Evolutionary conservation across 1,284 basidiomycete genomes (phyloP), one percentile per base, ranked within the genome.

Genomic region (Ustilago hordei): DNA sequence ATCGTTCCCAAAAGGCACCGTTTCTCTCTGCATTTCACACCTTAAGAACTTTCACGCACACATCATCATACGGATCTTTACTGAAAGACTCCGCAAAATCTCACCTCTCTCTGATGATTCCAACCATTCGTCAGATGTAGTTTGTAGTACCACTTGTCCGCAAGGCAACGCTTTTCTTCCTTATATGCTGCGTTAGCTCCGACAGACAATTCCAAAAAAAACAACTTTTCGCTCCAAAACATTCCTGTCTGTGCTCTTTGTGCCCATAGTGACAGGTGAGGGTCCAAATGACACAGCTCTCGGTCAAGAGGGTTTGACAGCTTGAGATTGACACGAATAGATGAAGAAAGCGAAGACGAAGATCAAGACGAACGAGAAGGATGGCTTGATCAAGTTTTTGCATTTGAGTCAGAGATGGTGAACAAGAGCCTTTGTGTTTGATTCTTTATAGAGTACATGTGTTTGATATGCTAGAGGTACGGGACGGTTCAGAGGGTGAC

Each of bases 131-230:
- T 73, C 70, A 67, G 61, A 68, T 73, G 70, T 73, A 73, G 65
- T 62, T 73, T 64, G 70, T 71, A 71, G 62, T 67, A 73, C 61
- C 65, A 64, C 64, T 59, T 60, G 55, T 53, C 48, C 32, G 12
- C 12, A 31, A 31, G 36, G 48, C 39, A 12, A 32, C 19, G 12
- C 31, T 35, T 35, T 28, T 45, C 43, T 45, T 45, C 43, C n/a
- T 45, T 45, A 23, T 45, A 45, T 45, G 43, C 17, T 45, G 43
- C 43, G 43, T 45, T 45, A 45, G 43, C 43, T 50, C 13, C 48
- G 28, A 50, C 45, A 55, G 47, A 39, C 35, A 45, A 67, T 53
- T 50, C 43, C 57, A 60, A 60, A 60, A 67, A 50, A 50, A 50
- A 28, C 23, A 50, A 47, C 43, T 28, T 60, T 63, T 55, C 56